phyloP scores from a whole-genome alignment of 305 asterid species.

The Solanum hybrid region DNA sequence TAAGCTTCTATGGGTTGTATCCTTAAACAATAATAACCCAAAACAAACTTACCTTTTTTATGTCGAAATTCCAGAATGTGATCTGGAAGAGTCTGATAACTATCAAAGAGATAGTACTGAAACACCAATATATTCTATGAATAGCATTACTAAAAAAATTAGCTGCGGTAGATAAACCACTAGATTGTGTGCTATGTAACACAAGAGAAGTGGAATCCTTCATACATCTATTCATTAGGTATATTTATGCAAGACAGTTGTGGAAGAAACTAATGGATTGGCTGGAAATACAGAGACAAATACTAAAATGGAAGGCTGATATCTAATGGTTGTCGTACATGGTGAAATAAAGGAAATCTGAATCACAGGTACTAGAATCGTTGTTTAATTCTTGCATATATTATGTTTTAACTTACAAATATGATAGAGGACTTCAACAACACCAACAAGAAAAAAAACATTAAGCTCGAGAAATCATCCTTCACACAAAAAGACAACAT shows the following conservation, averaged over 20 bases:
- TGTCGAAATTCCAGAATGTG: background rate
- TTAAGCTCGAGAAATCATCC: no score
- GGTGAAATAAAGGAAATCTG: background rate
- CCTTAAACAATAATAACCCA: background rate
- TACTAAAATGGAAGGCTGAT: background rate
- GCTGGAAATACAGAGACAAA: background rate
- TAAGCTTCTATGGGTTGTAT: background rate
- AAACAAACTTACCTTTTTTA: background rate
- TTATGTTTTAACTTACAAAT: background rate
- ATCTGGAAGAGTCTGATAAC: background rate
- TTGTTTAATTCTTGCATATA: background rate
- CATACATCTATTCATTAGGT: background rate
- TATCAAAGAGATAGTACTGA: background rate
- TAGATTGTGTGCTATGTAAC: background rate
- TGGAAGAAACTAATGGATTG: background rate
- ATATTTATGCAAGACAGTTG: background rate
- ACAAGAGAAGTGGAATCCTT: background rate
- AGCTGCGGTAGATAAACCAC: background rate
- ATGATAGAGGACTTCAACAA: background rate
- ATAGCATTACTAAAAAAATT: background rate
- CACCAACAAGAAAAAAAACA: no score
- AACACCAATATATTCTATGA: background rate
- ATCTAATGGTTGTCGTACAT: background rate
- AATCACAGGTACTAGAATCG: background rate
- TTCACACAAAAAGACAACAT: no score